Base-by-base conservation (phyloP, 768 basidiomycete genomes). In the Rossbeevera mucosa region DNA sequence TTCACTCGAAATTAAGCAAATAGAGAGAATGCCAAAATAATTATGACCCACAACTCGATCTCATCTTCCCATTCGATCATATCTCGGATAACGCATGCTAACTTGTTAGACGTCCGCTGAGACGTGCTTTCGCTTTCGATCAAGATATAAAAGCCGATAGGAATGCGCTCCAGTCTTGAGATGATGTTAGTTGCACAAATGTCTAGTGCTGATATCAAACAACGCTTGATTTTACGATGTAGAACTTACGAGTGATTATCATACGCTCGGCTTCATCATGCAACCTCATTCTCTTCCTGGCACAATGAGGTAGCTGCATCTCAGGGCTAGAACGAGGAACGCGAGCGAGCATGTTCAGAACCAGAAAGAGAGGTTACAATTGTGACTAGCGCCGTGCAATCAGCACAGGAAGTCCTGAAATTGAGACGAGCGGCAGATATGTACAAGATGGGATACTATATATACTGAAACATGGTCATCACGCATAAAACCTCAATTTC, bases 381-480 rank as follows among this genome's bases (percentile, higher is more conserved):
- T n/a, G n/a, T n/a, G n/a, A n/a, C n/a, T n/a, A n/a, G n/a, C n/a
- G n/a, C 31, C 16, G 2, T n/a, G 16, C 31, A 33, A 33, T 33
- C 31, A 33, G 16, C 31, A 31, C 14, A 31, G 31, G 14, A 31
- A 31, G 31, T 31, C 31, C 31, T 31, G 7, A 31, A 31, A n/a
- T n/a, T n/a, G n/a, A n/a, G n/a, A n/a, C n/a, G n/a, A n/a, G n/a
- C n/a, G n/a, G n/a, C n/a, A n/a, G n/a, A n/a, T n/a, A n/a, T n/a
- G n/a, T 58, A 58, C 56, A 58, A 38, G 26, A 58, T 40, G 25
- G 7, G 52, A 29, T 4, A 20, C 13, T 47, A 50, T 47, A 62
- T 54, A 51, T 53, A 12, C 41, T 42, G 25, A 45, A 28, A 45
- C 20, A 52, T 14, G 24, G 16, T 16, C 38, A 44, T 43, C 47